Evolutionary conservation across 495 filamentous ascomycete genomes (phyloP).

Genomic region (Saxispiralis lemnorum): DNA sequence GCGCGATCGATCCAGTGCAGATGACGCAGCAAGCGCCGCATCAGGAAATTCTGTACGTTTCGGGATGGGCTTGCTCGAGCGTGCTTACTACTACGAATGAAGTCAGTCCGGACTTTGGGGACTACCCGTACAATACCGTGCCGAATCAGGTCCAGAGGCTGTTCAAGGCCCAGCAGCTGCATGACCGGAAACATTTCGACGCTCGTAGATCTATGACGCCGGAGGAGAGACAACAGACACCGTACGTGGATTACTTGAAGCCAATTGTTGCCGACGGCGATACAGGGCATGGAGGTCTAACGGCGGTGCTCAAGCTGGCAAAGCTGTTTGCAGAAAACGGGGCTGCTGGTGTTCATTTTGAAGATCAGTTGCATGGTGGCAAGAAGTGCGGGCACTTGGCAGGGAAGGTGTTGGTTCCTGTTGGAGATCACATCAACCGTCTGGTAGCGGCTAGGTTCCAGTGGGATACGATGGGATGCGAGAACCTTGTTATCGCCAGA

Average conservation of each 20-base stretch:
- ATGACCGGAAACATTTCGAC: slow-evolving; percentile 92
- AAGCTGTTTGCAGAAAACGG: slow-evolving; percentile 98
- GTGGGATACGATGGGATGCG: slow-evolving; percentile 92
- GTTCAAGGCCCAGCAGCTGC: slow-evolving; percentile 89
- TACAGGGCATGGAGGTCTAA: slow-evolving; percentile 73
- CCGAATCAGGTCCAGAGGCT: slow-evolving; percentile 93
- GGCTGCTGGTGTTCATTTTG: slow-evolving; percentile 89
- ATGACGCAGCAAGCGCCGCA: slow-evolving; percentile 97
- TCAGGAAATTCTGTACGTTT: slow-evolving; percentile 90
- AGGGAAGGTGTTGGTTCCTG: slow-evolving; percentile 87
- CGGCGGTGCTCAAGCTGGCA: slow-evolving; percentile 84
- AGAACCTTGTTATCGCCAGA: slow-evolving; percentile 84
- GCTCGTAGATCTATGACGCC: slow-evolving; percentile 54
- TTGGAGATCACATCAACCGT: slow-evolving; percentile 90
- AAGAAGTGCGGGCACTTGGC: slow-evolving; percentile 98
- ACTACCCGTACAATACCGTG: slow-evolving; percentile 97
- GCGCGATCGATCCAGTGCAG: slow-evolving; percentile 91
- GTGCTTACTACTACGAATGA: slow-evolving; percentile 88
- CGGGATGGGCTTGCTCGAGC: slow-evolving; percentile 91
- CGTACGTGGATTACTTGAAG: slow-evolving; percentile 79
- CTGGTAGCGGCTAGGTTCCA: slow-evolving; percentile 84
- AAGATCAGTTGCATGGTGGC: slow-evolving; percentile 91
- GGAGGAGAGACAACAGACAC: slow-evolving; percentile 50
- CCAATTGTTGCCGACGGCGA: slow-evolving; percentile 97
- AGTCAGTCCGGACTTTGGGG: slow-evolving; percentile 89